Conservation (phyloP, 1,139 yeast species). For the Saccharomyces hybrid region DNA sequence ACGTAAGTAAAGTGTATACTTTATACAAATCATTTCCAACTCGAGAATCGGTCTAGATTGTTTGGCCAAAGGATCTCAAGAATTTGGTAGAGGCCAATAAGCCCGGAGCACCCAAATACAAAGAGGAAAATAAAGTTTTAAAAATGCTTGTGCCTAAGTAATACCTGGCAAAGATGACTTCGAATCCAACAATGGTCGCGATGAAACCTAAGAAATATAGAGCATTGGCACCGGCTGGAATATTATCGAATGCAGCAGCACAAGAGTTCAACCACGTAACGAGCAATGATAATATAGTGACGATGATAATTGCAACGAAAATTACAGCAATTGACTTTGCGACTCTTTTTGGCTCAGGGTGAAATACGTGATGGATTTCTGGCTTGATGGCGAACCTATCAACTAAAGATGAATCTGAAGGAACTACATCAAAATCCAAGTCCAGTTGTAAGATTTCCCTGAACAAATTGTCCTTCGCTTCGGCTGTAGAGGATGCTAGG, state of each 20-base stretch:
- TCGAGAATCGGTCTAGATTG: background rate
- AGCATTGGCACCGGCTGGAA: slow-evolving; percentile 23
- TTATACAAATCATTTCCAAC: background rate
- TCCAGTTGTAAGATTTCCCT: slow-evolving; percentile 12
- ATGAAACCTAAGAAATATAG: slow-evolving; percentile 40
- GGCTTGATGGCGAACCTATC: slow-evolving; percentile 30
- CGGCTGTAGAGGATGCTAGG: background rate
- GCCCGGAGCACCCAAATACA: slow-evolving; percentile 46
- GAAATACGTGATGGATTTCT: slow-evolving; percentile 67
- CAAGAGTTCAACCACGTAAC: slow-evolving; percentile 43
- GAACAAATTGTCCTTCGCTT: slow-evolving; percentile 7
- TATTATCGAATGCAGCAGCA: slow-evolving; percentile 41
- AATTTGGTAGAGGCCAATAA: slow-evolving; percentile 66
- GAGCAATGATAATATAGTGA: slow-evolving; percentile 17
- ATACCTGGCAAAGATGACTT: slow-evolving; percentile 57
- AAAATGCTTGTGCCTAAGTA: slow-evolving; percentile 68
- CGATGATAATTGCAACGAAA: slow-evolving; percentile 43
- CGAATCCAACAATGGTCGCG: slow-evolving; percentile 49
- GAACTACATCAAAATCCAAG: slow-evolving; percentile 3
- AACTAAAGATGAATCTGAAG: background rate
- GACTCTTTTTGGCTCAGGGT: slow-evolving; percentile 48
- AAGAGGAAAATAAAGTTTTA: slow-evolving; percentile 49
- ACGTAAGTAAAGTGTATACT: slow-evolving; percentile 3
- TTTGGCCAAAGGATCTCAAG: slow-evolving; percentile 33
- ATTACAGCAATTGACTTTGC: slow-evolving; percentile 47